These are phyloP conservation scores for Pulveroboletus sp. DNA, from an alignment of 768 basidiomycete genomes.

Conservation along the genomic window DNA sequence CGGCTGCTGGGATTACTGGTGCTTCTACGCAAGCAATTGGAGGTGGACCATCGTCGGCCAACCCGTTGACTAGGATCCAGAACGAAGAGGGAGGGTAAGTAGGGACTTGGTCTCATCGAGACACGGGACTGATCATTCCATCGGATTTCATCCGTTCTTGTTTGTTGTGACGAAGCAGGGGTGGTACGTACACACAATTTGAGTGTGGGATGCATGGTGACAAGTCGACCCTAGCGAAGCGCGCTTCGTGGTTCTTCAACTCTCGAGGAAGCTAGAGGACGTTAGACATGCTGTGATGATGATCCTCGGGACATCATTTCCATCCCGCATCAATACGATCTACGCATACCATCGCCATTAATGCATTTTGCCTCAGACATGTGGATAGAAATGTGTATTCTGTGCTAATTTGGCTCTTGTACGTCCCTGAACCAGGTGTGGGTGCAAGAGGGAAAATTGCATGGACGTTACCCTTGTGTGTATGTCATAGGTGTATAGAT, in stretches of 20 bases:
- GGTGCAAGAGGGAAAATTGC: constrained; percentile 20
- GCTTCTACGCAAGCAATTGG: constrained; percentile 38
- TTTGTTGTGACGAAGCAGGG: constrained; percentile 25
- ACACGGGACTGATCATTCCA: constrained; percentile 16
- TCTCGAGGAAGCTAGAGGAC: constrained; percentile 52
- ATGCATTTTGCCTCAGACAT: constrained; percentile 16
- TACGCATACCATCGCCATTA: constrained; percentile 28
- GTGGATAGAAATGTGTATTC: constrained; percentile 14
- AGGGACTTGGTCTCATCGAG: constrained; percentile 9
- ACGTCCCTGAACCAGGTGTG: constrained; percentile 26
- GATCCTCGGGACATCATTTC: constrained; percentile 13
- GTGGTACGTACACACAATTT: constrained; percentile 28
- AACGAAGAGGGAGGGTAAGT: constrained; percentile 74
- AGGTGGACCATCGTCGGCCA: constrained; percentile 49
- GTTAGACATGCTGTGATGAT: constrained; percentile 12
- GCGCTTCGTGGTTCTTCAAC: constrained; percentile 92
- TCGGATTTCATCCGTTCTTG: constrained; percentile 12
- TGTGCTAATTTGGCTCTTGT: constrained; percentile 29
- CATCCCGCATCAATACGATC: constrained; percentile 22
- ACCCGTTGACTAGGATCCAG: constrained; percentile 69
- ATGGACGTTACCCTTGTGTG: constrained; percentile 20
- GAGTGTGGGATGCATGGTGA: constrained; percentile 18
- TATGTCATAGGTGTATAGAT: constrained; percentile 19
- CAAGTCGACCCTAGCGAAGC: constrained; percentile 60
- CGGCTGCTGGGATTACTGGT: constrained; percentile 38